phyloP scores from a whole-genome alignment of 805 yeast genomes.

The Saturnispora kantuleensis region DNA sequence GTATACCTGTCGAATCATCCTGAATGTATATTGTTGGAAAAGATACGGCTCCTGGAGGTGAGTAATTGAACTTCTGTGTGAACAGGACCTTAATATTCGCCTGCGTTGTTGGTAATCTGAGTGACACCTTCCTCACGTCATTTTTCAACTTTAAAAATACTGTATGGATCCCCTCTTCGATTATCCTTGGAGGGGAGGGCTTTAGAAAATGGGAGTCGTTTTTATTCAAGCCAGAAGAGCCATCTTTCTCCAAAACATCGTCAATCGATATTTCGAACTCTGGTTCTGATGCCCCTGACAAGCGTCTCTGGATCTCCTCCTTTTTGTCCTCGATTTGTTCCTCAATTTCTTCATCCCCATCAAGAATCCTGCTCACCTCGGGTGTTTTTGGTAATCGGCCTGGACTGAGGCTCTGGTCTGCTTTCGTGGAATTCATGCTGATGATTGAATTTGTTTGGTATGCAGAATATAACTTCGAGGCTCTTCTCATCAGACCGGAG shows the following conservation, averaged over 20 bases:
- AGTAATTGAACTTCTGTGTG: slow-evolving; percentile 78
- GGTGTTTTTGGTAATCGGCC: slow-evolving; percentile 18
- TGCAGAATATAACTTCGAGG: slow-evolving; percentile 88
- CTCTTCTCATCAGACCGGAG: slow-evolving; percentile 79
- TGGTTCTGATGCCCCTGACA: slow-evolving; percentile 2
- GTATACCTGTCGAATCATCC: slow-evolving; percentile 47
- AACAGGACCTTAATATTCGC: slow-evolving; percentile 59
- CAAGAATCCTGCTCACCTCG: slow-evolving; percentile 17
- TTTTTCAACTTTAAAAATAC: slow-evolving; percentile 43
- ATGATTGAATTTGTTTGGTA: slow-evolving; percentile 45
- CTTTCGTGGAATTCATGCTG: slow-evolving; percentile 17
- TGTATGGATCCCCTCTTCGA: not conserved
- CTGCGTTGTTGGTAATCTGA: slow-evolving; percentile 37
- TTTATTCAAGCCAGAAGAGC: too few relatives aligned
- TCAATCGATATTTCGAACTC: slow-evolving; percentile 6
- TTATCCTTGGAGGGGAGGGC: not conserved
- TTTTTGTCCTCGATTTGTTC: slow-evolving; percentile 18
- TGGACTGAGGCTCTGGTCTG: slow-evolving; percentile 3
- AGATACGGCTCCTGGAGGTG: slow-evolving; percentile 37
- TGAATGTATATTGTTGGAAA: slow-evolving; percentile 75
- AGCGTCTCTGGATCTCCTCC: slow-evolving; percentile 4
- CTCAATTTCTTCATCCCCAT: slow-evolving; percentile 20
- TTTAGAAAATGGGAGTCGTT: too few relatives aligned
- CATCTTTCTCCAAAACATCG: not conserved
- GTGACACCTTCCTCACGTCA: slow-evolving; percentile 43